Base-by-base conservation (phyloP, 2,329 filamentous ascomycete genomes). In the Fusarium marasasianum region DNA sequence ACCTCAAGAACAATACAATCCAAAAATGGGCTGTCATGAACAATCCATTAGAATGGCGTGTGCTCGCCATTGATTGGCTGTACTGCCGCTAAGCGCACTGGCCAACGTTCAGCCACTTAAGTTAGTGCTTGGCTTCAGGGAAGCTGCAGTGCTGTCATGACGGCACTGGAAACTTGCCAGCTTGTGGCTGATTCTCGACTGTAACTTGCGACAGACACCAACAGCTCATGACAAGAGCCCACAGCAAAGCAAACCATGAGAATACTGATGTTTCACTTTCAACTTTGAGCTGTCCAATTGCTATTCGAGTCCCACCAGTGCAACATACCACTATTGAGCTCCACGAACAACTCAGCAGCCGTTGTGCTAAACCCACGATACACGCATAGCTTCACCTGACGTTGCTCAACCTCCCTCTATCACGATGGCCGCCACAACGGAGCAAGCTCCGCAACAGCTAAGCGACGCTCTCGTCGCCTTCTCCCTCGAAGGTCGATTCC, bases 401-500 rank as follows among this genome's bases (percentile, higher is more conserved):
- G 18, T 53, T 54, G 26, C 37, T 50, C 35, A 26, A 33, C 20
- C 22, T 54, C 14, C 43, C 20, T 35, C 26, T 20, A 15, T 13
- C 63, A 65, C 61, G 75, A 82, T 85, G 82, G 76, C 81, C 63
- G 55, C 80, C 20, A 63, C 76, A 13, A 71, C 78, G 24, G 80
- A 80, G 7, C 33, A 65, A 29, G 35, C 65, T 26, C 57, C 82
- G 11, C 73, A 79, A 57, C 78, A 79, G 65, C 78, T 86, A 8
- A 82, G 83, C 75, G 77, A 84, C 51, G 84, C 83, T 35, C 80
- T 86, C 31, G 79, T 85, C 15, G 76, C 79, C 11, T 86, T 86
- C 73, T 79, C 83, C 6, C 75, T 84, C 22, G 80, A 85, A 17
- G 82, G 82, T 3, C 77, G 74, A 40, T 86, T 86, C 55, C 84